These are phyloP conservation scores for Rubroboletus pulcherrimus DNA, from an alignment of 768 basidiomycete species.

Conservation along the genomic window DNA sequence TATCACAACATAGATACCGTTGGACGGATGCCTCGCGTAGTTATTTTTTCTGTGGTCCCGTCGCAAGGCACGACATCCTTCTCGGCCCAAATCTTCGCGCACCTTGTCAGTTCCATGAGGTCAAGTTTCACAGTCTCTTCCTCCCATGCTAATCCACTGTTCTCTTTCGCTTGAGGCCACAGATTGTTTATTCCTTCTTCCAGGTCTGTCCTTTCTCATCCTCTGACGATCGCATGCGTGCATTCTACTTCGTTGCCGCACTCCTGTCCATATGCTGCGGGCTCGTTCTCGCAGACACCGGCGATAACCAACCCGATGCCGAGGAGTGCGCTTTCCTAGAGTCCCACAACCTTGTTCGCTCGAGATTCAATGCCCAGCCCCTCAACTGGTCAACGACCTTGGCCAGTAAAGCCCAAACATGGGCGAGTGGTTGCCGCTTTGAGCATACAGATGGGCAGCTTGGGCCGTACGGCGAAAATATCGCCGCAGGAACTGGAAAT, in stretches of 20 bases:
- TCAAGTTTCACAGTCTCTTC: not conserved
- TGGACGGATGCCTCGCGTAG: not conserved
- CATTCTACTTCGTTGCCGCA: not conserved
- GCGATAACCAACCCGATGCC: constrained; percentile 5
- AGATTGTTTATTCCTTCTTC: not conserved
- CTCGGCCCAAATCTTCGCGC: not conserved
- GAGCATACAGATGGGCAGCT: constrained; percentile 45
- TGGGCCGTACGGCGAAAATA: constrained; percentile 50
- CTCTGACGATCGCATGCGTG: constrained; percentile 6
- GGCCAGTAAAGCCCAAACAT: constrained; percentile 44
- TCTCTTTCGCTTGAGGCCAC: not conserved
- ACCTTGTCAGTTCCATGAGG: not conserved
- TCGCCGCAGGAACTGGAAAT: constrained; percentile 49
- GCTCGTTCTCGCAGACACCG: constrained; percentile 8
- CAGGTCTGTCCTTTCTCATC: constrained; percentile 3
- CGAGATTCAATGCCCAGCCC: constrained; percentile 36
- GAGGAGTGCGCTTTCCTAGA: constrained; percentile 35
- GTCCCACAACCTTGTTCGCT: constrained; percentile 49
- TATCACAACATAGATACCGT: not conserved
- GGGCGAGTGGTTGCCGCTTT: constrained; percentile 51
- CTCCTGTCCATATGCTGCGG: constrained; percentile 16
- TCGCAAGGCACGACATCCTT: constrained; percentile 4
- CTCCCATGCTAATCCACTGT: not conserved
- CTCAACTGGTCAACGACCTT: constrained; percentile 49
- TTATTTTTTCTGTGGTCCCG: constrained; percentile 1